Base-by-base conservation (phyloP, 192 early-diverging fungal genomes). In the Dissophora ornata region DNA sequence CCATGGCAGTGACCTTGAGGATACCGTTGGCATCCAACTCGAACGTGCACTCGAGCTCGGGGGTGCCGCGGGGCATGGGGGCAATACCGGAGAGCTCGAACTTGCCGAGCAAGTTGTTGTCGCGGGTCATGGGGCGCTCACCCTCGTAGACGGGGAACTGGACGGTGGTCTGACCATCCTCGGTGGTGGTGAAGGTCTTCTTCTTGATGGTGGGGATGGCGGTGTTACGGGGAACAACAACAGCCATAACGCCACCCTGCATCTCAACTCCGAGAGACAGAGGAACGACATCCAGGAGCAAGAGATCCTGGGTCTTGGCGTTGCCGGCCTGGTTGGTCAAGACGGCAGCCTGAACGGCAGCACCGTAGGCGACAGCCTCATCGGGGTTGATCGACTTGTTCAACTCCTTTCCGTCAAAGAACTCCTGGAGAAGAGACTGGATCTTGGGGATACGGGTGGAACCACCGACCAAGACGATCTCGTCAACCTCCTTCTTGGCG, bases 371-470 rank as follows among this genome's bases (percentile, higher is more conserved):
- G 38, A 97, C 94, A 45, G 93, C 94, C 84, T 97, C 96, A 85
- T 96, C 95, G 69, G 95, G 96, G 90, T 98, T 96, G 87, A 96
- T 96, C 48, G 90, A 87, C 86, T 91, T 92, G 85, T 88, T 91
- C 57, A 85, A 80, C 83, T 90, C 86, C 87, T 93, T 93, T 61
- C 90, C 90, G 79, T 89, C 84, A 66, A 94, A 94, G 81, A 89
- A 90, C 49, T 90, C 88, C 80, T 88, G 79, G 45, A 95, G 79
- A 38, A 96, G 85, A 25, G 88, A 69, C 84, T 92, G 90, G 80
- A 97, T 87, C 86, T 94, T 95, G 84, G 95, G 95, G 79, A 97
- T 97, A 82, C 93, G 94, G 52, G 94, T 95, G 38, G 94, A 95
- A 58, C 95, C 94, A 73, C 95, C 93, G 41, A 92, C 92, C 46